Evolutionary conservation across 1,284 basidiomycete species (phyloP).

Genomic region (Cerioporus squamosus): DNA sequence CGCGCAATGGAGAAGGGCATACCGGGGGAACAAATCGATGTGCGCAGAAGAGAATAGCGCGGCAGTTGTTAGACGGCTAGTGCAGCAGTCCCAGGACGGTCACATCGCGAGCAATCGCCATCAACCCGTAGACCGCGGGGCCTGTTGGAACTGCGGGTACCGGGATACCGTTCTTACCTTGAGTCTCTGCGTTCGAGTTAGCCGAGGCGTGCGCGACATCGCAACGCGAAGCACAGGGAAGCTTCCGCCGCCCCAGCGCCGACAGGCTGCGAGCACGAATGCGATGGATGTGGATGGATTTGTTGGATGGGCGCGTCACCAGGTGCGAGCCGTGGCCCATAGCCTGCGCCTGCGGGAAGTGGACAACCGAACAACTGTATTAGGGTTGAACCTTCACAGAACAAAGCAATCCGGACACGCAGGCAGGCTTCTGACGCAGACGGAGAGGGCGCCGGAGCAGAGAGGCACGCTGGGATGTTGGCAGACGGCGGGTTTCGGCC

Average conservation of each 20-base stretch:
- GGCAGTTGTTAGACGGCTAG: conserved; percentile 5
- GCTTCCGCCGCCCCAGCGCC: conserved; percentile 12
- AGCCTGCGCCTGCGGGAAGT: conserved; percentile 10
- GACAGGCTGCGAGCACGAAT: conserved; percentile 8
- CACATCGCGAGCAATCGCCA: not conserved
- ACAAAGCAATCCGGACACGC: conserved; percentile 8
- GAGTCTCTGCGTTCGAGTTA: not conserved
- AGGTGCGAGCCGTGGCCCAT: conserved; percentile 1
- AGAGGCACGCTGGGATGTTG: not conserved
- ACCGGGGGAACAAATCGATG: conserved; percentile 14
- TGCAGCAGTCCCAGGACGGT: not conserved
- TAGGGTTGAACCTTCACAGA: conserved; percentile 21
- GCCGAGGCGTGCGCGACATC: conserved; percentile 1
- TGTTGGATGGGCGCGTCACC: conserved; percentile 8
- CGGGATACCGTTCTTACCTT: not conserved
- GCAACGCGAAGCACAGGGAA: conserved; percentile 5
- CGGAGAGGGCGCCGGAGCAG: not conserved
- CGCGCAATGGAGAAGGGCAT: conserved; percentile 5
- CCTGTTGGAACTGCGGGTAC: not conserved
- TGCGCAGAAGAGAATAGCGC: not conserved
- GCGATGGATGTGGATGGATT: conserved; percentile 10
- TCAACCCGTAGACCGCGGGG: not conserved
- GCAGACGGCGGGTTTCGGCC: conserved; percentile 15
- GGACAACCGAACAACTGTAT: conserved; percentile 4
- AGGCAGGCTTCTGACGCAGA: conserved; percentile 10